phyloP scores from a whole-genome alignment of 2,329 filamentous ascomycete genomes.

The Seiridium unicorne region DNA sequence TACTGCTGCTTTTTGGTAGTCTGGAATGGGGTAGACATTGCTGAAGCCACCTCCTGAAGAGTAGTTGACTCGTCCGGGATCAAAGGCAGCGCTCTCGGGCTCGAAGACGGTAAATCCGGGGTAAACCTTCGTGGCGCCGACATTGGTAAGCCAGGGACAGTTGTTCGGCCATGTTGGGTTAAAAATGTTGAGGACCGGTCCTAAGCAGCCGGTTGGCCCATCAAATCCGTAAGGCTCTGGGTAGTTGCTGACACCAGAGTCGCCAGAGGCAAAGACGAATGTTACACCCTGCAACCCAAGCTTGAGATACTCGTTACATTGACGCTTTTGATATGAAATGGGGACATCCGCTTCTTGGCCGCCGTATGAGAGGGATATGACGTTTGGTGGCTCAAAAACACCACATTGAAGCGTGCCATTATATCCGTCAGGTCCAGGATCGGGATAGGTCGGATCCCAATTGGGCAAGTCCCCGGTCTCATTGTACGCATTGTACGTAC shows the following conservation, averaged over 20 bases:
- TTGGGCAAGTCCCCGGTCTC: conserved; percentile 39
- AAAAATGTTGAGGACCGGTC: conserved; percentile 36
- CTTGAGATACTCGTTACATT: conserved; percentile 34
- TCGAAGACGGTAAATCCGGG: conserved; percentile 14
- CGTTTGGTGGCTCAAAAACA: conserved; percentile 29
- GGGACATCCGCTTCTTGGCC: conserved; percentile 53
- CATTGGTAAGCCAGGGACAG: conserved; percentile 48
- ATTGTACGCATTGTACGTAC: conserved; percentile 43
- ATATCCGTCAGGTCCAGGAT: conserved; percentile 47
- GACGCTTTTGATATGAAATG: conserved; percentile 49
- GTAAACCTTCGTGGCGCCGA: conserved; percentile 31
- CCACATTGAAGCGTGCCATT: conserved; percentile 37
- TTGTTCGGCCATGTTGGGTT: conserved; percentile 43
- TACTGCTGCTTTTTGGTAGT: conserved; percentile 21
- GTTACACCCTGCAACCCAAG: conserved; percentile 24
- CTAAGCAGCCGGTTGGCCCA: conserved; percentile 29
- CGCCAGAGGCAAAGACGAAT: conserved; percentile 44
- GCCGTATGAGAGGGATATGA: conserved; percentile 54
- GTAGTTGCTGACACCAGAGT: conserved; percentile 38
- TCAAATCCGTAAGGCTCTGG: conserved; percentile 6
- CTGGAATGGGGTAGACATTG: conserved; percentile 23
- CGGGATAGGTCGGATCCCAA: conserved; percentile 43
- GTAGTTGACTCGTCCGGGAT: conserved; percentile 11
- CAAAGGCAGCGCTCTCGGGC: conserved; percentile 15
- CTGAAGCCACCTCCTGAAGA: conserved; percentile 27